Evolutionary conservation across 768 basidiomycete genomes (phyloP), one percentile per base, ranked within the genome.

Genomic region (Suillus subalutaceus): DNA sequence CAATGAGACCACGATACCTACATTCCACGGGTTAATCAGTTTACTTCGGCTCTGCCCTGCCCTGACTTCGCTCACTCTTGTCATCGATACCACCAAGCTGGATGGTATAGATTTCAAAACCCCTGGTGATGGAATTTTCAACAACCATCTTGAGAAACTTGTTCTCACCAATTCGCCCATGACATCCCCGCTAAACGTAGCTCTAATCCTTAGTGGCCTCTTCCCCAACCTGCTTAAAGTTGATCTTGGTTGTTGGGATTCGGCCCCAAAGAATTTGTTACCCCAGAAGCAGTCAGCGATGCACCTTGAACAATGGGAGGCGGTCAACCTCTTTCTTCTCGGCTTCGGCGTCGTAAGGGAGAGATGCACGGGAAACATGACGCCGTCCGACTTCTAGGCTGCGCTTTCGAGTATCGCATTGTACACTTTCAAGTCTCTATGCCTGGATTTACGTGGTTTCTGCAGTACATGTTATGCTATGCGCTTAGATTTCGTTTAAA

Each of bases 241-340:
- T 15, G 73, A 74, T 53, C 6, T 74, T 30, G 69, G 64, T 43
- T 69, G 68, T 4, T 74, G 73, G 74, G 69, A 74, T 32, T 68
- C 61, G 41, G 74, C 66, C 15, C 73, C 73, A 1, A n/a, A 74
- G 44, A 66, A 59, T 2, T 62, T 56, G 1, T 58, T 72, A n/a
- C 53, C 66, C 0, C 38, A 61, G 58, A 30, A 18, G 16, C 26
- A 18, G 26, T 30, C 8, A 30, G 52, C 16, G 7, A 30, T 9
- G 3, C 26, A 48, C 10, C 44, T 46, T n/a, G 44, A 52, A 53
- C 52, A 30, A 30, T 53, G 52, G 52, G 7, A 53, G 30, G 26
- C 15, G 30, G 52, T 53, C 7, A 53, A 53, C 16, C 52, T 53
- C 7, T 9, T 30, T 30, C 26, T 53, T 53, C 15, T 16, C 8